Base-by-base conservation (phyloP, 225 moss, liverwort and hornwort species). In the Pseudisothecium myosuroides region DNA sequence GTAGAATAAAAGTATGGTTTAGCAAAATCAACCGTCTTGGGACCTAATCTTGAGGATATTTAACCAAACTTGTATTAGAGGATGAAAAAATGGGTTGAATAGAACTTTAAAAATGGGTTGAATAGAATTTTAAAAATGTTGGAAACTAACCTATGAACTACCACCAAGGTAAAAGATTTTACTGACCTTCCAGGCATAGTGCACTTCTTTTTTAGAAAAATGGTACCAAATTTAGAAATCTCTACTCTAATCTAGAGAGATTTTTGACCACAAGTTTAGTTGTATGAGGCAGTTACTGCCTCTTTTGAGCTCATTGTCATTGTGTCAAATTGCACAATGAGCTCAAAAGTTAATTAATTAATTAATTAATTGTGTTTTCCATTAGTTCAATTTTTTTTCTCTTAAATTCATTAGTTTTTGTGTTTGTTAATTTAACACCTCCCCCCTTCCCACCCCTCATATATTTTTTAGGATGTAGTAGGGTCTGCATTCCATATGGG, bases 171-270 rank as follows among this genome's bases (percentile, higher is more conserved):
- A 39, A 41, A 5, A 3, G 24, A 21, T 24, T 71, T 39, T 39
- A 7, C 4, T 1, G 0, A 26, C 3, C 8, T 0, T 26, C 14
- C 0, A 41, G 2, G 7, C 4, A 45, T 45, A 3, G 29, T 73
- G 45, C 6, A 17, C 17, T 71, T 37, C 3, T 6, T 68, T 12
- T 67, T 41, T 26, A 3, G 22, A 26, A 47, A 45, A 29, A 3
- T 29, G 17, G 6, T 18, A 4, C 1, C 2, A 18, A 47, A 7
- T 39, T 69, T 69, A 39, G 3, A 39, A 13, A 69, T 14, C 39
- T 24, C 8, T 39, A 39, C 2, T 14, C 14, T 69, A 8, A 74
- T 29, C 2, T 1, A 0, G 0, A 47, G 6, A 45, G 29, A 47
- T 74, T 29, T 29, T 29, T 29, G 2, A 47, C 4, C 29, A 29